Evolutionary conservation across 805 yeast species (phyloP).

Genomic region (Ogataea pignaliae): DNA sequence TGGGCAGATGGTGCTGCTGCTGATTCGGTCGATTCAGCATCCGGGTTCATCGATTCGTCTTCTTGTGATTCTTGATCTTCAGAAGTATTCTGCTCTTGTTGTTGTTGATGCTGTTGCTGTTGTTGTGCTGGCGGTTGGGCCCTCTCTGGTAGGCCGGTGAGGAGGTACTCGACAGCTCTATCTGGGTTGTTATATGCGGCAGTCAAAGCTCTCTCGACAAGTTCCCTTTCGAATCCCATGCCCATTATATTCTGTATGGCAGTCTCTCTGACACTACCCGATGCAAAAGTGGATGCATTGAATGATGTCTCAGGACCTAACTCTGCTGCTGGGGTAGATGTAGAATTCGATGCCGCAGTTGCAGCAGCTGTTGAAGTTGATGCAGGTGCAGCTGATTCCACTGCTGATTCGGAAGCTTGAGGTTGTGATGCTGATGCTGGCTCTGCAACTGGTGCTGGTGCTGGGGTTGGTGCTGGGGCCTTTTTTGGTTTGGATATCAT

Average conservation of each 20-base stretch:
- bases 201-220: constrained; percentile 85
- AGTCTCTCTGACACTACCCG: constrained; percentile 72
- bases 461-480: constrained; percentile 24
- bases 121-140: constrained; percentile 10
- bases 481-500: constrained; percentile 68
- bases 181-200: constrained; percentile 98
- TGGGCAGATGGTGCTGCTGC: constrained; percentile 29
- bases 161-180: constrained; percentile 91
- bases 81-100: constrained; percentile 11
- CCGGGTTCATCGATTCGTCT: constrained; percentile 15
- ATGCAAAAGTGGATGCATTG: constrained; percentile 58
- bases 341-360: constrained; percentile 17
- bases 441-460: constrained; percentile 18
- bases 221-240: constrained; percentile 89
- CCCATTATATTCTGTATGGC: constrained; percentile 83
- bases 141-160: constrained; percentile 82
- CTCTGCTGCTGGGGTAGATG: constrained; percentile 4
- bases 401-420: constrained; percentile 19
- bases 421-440: constrained; percentile 20
- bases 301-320: constrained; percentile 19
- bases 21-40: constrained; percentile 13
- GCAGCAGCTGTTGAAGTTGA: constrained; percentile 20
- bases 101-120: constrained; percentile 17
- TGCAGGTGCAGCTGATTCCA: constrained; percentile 20
- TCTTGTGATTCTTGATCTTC: constrained; percentile 16